Base-by-base conservation (phyloP, 2,329 filamentous ascomycete species). In the Helminthosporium solani region DNA sequence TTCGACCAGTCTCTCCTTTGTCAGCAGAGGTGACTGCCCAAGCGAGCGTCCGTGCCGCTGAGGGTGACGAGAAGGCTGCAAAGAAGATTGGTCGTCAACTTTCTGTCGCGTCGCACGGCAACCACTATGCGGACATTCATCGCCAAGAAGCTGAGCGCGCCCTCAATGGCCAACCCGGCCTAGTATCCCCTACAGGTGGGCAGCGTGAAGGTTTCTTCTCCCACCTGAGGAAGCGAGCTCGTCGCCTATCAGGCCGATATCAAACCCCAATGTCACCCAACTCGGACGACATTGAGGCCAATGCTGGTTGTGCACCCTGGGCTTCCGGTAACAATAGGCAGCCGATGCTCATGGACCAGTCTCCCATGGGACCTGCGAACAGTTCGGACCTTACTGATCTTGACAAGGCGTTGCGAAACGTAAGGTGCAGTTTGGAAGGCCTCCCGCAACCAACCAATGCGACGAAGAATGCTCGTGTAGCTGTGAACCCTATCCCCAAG, bases 191-290 rank as follows among this genome's bases (percentile, higher is more conserved):
- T 3, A 84, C 86, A 0, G 85, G 81, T 60, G 88, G 82, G 15
- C 88, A 90, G 46, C 95, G 95, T 66, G 94, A 99, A 70, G 90
- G 94, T 70, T 99, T 99, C 77, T 99, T 99, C 73, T 97, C 94
- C 0, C 94, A 99, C 67, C 79, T 99, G 7, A 83, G 94, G 46
- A 99, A 99, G 73, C 86, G 92, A 41, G 94, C 95, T 21, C 83
- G 94, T 58, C 82, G 94, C 57, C 85, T 99, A 50, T 99, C 94
- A 20, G 94, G 94, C 37, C 85, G 92, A 46, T 90, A 96, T 64
- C 88, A 92, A 66, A 85, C 84, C 12, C 86, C 89, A 7, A 83
- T 87, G 47, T 88, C 90, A 15, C 87, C 90, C 7, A 83, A 80
- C 34, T 84, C 85, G 44, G 91, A 96, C 58, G 92, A 97, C 63